phyloP scores from a whole-genome alignment of 2,329 filamentous ascomycete genomes.

The Acephala macrosclerotiorum region DNA sequence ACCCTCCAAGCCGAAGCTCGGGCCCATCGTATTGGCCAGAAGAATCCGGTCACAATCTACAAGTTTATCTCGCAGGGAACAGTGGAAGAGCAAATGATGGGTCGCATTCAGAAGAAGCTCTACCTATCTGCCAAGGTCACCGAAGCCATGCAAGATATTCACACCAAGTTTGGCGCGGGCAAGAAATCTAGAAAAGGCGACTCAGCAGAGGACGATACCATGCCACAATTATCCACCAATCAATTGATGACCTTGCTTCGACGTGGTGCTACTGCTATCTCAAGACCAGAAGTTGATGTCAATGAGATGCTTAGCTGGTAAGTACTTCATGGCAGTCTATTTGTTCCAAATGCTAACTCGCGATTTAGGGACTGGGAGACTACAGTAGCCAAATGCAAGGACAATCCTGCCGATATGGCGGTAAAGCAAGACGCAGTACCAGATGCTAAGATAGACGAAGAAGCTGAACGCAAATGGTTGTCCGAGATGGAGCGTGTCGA shows the following conservation, averaged over 20 bases:
- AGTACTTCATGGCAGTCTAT: constrained; percentile 1
- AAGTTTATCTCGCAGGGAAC: constrained; percentile 89
- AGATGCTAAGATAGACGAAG: constrained; percentile 47
- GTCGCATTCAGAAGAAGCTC: constrained; percentile 59
- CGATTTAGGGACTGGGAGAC: constrained; percentile 55
- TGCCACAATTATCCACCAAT: constrained; percentile 57
- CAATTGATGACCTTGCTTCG: constrained; percentile 62
- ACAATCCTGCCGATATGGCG: constrained; percentile 53
- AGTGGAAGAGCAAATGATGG: constrained; percentile 86
- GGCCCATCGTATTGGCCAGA: constrained; percentile 94
- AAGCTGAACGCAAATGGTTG: constrained; percentile 63
- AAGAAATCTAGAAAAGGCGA: constrained; percentile 43
- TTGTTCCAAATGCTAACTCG: neutral
- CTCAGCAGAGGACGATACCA: constrained; percentile 49
- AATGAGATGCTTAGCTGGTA: constrained; percentile 62
- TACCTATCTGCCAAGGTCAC: constrained; percentile 68
- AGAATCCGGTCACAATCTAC: constrained; percentile 93
- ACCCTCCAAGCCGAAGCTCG: constrained; percentile 94
- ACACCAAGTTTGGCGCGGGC: constrained; percentile 46
- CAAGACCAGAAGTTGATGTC: constrained; percentile 59
- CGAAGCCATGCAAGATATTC: constrained; percentile 62
- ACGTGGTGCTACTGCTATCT: constrained; percentile 59
- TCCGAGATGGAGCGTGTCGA: constrained; percentile 62
- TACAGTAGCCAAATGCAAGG: constrained; percentile 60
- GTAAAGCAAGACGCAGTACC: constrained; percentile 44